These are phyloP conservation scores for Dorcoceras hygrometricum DNA, from an alignment of 257 asterid genomes.

Conservation along the genomic window DNA sequence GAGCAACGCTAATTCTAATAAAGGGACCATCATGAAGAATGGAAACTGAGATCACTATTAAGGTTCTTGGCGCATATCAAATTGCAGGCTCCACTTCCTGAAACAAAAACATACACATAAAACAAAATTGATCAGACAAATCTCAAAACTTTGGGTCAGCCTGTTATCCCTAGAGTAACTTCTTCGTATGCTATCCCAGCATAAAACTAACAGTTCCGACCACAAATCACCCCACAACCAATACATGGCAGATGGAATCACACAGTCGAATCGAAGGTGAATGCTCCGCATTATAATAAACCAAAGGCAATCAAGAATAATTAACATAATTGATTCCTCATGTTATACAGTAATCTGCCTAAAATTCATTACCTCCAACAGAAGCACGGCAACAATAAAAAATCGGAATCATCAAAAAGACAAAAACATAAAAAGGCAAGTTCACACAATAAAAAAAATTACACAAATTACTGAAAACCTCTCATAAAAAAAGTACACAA, in stretches of 20 bases:
- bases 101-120: slow-evolving; percentile 15
- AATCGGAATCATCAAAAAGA: not conserved
- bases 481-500: too few relatives aligned
- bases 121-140: slow-evolving; percentile 14
- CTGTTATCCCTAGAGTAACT: too few relatives aligned
- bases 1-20: slow-evolving; percentile 28
- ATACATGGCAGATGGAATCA: not conserved
- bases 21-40: slow-evolving; percentile 22
- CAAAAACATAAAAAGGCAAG: slow-evolving; percentile 10
- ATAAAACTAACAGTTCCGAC: not conserved
- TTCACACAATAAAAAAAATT: not conserved
- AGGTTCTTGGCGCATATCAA: slow-evolving; percentile 19
- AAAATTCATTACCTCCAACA: not conserved
- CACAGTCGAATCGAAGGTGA: not conserved
- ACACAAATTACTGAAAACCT: slow-evolving; percentile 6
- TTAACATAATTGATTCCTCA: not conserved
- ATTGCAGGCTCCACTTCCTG: slow-evolving; percentile 33
- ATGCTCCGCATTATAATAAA: not conserved
- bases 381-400: not conserved
- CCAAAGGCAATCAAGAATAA: not conserved
- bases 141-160: not conserved
- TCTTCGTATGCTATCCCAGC: not conserved
- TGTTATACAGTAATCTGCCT: not conserved
- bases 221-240: not conserved
- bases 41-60: slow-evolving; percentile 14